Evolutionary conservation across 495 filamentous ascomycete genomes (phyloP), one percentile per base, ranked within the genome.

Genomic region (Daldinia childiae): DNA sequence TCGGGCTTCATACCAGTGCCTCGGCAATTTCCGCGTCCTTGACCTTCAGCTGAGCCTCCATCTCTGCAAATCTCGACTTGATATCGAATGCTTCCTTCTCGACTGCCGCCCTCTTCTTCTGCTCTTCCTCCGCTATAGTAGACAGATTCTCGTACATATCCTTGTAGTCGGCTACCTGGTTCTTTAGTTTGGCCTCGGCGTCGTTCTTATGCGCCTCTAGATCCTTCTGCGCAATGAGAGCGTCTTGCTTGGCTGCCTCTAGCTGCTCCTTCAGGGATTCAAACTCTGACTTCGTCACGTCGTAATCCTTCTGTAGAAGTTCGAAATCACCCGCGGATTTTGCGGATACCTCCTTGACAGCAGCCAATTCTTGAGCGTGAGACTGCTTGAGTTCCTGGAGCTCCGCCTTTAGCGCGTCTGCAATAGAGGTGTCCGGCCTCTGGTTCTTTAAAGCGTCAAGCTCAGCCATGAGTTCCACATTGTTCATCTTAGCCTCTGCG

Each of bases 21-120:
- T 87, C 86, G 9, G 81, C 84, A 32, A 88, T 76, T 72, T 87
- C 85, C 17, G 85, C 85, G 8, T 87, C 84, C 76, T 82, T 84
- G 45, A 86, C 80, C 77, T 83, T 84, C 26, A 86, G 43, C 71
- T 81, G 81, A 38, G 81, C 81, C 64, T 71, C 76, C 58, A 86
- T 76, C 76, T 86, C 81, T 19, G 78, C 82, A 56, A 84, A 78
- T 73, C 74, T 77, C 62, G 76, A 72, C 61, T 79, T 80, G 34
- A 73, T 72, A 21, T 78, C 77, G 15, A 62, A 68, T 15, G 77
- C 69, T 74, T 81, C 79, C 71, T 83, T 78, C 66, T 81, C 80
- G 0, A 71, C 73, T 9, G 74, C 74, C 41, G 68, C 73, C 45
- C 80, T 75, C 74, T 82, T 79, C 57, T 71, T 81, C 62, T 83